phyloP scores from a whole-genome alignment of 2,329 filamentous ascomycete species.

The Colletotrichum zoysiae region DNA sequence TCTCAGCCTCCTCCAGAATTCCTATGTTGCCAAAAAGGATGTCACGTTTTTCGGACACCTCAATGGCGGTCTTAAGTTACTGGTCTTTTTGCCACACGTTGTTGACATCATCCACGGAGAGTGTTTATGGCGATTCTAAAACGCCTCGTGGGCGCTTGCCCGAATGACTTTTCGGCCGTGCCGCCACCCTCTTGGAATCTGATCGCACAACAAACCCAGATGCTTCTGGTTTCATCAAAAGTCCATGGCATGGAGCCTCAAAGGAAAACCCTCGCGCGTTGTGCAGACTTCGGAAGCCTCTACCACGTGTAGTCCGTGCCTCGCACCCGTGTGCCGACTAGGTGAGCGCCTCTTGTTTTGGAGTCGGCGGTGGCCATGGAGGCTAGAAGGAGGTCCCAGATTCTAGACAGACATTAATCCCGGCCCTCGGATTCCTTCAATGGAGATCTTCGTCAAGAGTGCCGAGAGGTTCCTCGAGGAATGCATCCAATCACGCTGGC shows the following conservation, averaged over 20 bases:
- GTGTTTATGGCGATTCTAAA: background rate
- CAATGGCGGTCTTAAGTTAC: background rate
- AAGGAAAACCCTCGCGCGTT: conserved; percentile 21
- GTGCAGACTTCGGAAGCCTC: conserved; percentile 30
- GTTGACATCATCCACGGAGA: background rate
- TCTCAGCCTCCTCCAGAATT: background rate
- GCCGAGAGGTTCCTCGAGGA: background rate
- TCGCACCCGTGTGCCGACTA: conserved; percentile 3
- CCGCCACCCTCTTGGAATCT: background rate
- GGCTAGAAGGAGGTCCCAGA: conserved; percentile 21
- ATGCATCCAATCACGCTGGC: conserved; percentile 13
- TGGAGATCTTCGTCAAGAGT: background rate
- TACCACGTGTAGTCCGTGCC: conserved; percentile 38
- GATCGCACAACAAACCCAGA: background rate
- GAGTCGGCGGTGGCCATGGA: background rate
- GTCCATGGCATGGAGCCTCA: background rate
- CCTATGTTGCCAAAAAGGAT: background rate
- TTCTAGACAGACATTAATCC: conserved; percentile 23
- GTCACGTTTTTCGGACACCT: background rate
- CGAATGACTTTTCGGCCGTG: background rate
- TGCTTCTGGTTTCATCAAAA: background rate
- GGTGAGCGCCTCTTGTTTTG: conserved; percentile 37
- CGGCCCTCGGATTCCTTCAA: background rate
- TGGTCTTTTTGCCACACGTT: background rate
- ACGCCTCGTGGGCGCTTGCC: background rate